phyloP scores from a whole-genome alignment of 176 grass and related monocot species.

The Triticum monococcum region DNA sequence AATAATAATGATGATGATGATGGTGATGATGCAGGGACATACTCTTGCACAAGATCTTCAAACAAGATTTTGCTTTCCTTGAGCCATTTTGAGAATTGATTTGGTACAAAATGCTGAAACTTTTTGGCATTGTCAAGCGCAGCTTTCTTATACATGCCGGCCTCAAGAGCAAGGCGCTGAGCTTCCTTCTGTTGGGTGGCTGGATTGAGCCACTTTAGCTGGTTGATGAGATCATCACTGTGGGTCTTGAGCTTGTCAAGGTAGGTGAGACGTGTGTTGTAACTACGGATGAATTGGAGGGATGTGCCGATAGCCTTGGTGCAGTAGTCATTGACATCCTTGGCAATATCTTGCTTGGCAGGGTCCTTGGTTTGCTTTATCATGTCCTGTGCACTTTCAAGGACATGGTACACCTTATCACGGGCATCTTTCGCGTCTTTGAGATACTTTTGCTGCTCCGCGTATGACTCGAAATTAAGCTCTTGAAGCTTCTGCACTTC shows the following conservation, averaged over 20 bases:
- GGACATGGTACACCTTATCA: background rate
- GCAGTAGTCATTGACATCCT: background rate
- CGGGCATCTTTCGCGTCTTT: background rate
- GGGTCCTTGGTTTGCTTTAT: no score
- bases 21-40: background rate
- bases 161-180: background rate
- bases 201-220: background rate
- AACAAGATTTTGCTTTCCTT: background rate
- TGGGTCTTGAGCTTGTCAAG: constrained; percentile 9
- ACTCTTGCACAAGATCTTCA: background rate
- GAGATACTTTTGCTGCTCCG: constrained; percentile 7
- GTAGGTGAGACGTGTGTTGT: background rate
- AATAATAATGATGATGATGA: background rate
- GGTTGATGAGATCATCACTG: background rate
- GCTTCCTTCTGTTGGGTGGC: background rate
- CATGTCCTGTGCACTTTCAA: background rate
- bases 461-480: background rate
- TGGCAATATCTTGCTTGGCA: no score
- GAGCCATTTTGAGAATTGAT: background rate
- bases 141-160: background rate
- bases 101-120: background rate
- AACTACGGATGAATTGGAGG: background rate
- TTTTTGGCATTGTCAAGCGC: background rate
- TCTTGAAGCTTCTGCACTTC: background rate
- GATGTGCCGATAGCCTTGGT: background rate